Base-by-base conservation (phyloP, 2,329 filamentous ascomycete genomes). In the Bipolaris zeicola region DNA sequence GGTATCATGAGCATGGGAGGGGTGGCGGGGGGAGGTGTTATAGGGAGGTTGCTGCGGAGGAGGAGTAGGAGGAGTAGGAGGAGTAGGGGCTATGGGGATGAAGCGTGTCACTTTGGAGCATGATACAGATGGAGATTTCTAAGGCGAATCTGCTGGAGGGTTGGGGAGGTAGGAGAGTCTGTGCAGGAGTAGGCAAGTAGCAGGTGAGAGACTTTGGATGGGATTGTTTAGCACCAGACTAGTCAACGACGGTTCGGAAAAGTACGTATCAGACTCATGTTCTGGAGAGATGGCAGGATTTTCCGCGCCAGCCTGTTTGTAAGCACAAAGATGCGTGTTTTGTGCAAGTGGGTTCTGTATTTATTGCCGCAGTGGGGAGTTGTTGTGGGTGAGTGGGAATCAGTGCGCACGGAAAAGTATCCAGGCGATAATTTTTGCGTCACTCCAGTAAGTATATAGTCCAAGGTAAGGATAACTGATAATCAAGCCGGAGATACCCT, bases 1-100 rank as follows among this genome's bases (percentile, higher is more conserved):
- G 70, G 8, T 75, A 75, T 31, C 72, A 75, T 46, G 60, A 70
- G 54, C 72, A 75, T 58, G 41, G 5, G 0, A 66, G 61, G 58
- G 37, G 63, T 31, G 63, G 58, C 0, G 8, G 26, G 26, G 26
- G 6, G 39, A 45, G 33, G n/a, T 75, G 72, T 49, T 74, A 74
- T 55, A 62, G 66, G 28, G 49, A 61, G 53, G 16, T 54, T 22
- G 61, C 59, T 1, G 55, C 24, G 26, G 50, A 41, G 54, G 33
- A 38, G 1, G 34, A 24, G 34, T 33, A 22, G 31, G 31, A 11
- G 13, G 28, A 6, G 14, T 20, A 7, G 10, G 28, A 13, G 6
- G 10, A 13, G 34, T 36, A 22, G 42, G 13, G 26, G 26, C 28
- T 13, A 33, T 14, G 24, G 48, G 41, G 33, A 8, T 31, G 14